Conservation (phyloP, 176 grass and related monocot genomes). For the Oryza coarctata region DNA sequence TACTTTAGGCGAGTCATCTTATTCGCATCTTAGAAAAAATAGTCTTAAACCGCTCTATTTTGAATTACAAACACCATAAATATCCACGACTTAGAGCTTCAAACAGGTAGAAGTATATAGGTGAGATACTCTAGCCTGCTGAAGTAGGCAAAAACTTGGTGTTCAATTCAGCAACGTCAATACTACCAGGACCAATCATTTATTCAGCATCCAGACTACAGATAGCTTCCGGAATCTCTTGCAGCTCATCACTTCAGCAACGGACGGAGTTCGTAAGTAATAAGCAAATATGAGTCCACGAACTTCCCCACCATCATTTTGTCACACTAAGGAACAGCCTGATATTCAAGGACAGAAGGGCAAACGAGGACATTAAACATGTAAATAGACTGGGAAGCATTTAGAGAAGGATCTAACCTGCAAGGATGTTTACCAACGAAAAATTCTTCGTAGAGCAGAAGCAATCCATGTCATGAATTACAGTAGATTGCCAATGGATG, state of each 20-base stretch:
- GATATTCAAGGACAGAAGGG: background rate
- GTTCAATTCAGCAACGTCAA: too few species aligned
- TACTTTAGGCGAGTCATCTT: too few species aligned
- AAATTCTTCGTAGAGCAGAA: background rate
- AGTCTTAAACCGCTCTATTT: too few species aligned
- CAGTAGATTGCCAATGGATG: background rate
- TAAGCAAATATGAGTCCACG: background rate
- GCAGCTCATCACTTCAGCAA: background rate
- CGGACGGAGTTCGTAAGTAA: background rate
- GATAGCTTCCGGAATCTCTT: background rate
- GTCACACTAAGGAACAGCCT: background rate
- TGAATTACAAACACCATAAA: too few species aligned
- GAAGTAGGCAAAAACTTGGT: too few species aligned
- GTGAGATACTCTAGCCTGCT: too few species aligned
- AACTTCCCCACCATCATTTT: background rate
- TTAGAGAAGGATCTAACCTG: background rate
- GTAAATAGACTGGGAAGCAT: background rate
- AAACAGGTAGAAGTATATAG: too few species aligned
- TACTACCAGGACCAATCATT: background rate
- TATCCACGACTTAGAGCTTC: too few species aligned
- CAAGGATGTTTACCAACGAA: background rate
- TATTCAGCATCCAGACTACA: background rate
- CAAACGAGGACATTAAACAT: background rate
- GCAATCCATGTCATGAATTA: background rate
- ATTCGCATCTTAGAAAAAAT: too few species aligned